Conservation (phyloP, 73 alveolate species). For the Stentor coeruleus region DNA sequence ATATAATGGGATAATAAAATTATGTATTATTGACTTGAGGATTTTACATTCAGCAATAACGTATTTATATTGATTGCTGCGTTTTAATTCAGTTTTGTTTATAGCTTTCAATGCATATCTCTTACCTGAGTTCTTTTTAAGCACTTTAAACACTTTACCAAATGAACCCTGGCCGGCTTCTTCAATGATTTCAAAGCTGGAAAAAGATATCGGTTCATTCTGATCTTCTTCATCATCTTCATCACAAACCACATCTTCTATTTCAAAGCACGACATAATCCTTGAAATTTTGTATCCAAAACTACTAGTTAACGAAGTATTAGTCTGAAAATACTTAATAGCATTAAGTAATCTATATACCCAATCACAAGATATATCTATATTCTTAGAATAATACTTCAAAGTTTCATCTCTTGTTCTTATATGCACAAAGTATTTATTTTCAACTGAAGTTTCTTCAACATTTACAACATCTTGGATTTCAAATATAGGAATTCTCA, state of each 20-base stretch:
- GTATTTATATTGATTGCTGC: conserved; percentile 80
- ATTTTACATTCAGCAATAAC: conserved; percentile 93
- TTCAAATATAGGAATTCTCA: background rate
- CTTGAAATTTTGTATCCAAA: too few species aligned
- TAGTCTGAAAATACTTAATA: too few species aligned
- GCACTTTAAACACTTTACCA: conserved; percentile 80
- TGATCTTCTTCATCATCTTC: background rate
- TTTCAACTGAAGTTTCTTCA: background rate
- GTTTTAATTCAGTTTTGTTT: conserved; percentile 69
- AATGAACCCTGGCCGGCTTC: conserved; percentile 78
- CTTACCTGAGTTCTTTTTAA: conserved; percentile 38
- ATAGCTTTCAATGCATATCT: conserved; percentile 85
- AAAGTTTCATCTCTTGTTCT: background rate
- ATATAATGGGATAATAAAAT: conserved; percentile 85
- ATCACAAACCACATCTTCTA: background rate
- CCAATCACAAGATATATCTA: background rate
- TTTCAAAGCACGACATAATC: too few species aligned
- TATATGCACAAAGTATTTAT: background rate
- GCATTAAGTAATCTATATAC: background rate
- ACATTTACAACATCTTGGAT: background rate
- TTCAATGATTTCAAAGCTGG: conserved; percentile 46
- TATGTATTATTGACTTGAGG: conserved; percentile 75
- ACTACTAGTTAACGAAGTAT: too few species aligned
- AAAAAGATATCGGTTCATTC: background rate
- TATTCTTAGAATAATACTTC: background rate